Base-by-base conservation (phyloP, 148 eudicot species). In the Silene conica region DNA sequence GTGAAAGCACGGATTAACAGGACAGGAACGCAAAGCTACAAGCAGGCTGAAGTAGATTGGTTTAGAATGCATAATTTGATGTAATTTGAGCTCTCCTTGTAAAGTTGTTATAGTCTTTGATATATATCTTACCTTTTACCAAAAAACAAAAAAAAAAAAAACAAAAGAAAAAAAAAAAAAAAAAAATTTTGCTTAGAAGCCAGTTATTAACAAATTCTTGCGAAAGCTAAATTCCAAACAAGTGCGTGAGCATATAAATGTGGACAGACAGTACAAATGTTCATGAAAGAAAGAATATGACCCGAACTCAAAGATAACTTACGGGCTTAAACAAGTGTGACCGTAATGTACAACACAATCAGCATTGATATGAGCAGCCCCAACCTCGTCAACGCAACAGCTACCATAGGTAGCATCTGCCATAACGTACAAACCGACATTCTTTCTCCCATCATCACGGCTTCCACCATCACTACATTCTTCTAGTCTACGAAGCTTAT, bases 321-420 rank as follows among this genome's bases (percentile, higher is more conserved):
- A 94, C 98, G 87, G 92, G 85, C 98, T 94, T 77, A 92, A 81
- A 83, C 98, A 94, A 0, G 98, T 91, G 73, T 89, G 97, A 14
- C 98, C 97, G 66, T 89, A 94, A 83, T 94, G 98, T 76, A 92
- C 72, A 72, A 94, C 95, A 52, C 95, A 89, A 15, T 94, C 90
- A 1, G 98, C 95, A 88, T 82, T 84, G 56, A 90, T 87, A 69
- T 94, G 98, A 74, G 98, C 86, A 6, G 98, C 98, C 45, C 93
- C 98, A 71, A 94, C 96, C 79, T 92, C 98, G 70, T 94, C 98
- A 38, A 94, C 89, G 41, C 98, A 94, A 73, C 98, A 94, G 77
- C 97, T 94, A 8, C 98, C 97, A 60, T 89, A 94, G 8, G 95
- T 82, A 28, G 98, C 88, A 83, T 94, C 98, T 3, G 96, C 98